phyloP scores from a whole-genome alignment of 768 basidiomycete species.

The Brasilioporus rufonigricans region DNA sequence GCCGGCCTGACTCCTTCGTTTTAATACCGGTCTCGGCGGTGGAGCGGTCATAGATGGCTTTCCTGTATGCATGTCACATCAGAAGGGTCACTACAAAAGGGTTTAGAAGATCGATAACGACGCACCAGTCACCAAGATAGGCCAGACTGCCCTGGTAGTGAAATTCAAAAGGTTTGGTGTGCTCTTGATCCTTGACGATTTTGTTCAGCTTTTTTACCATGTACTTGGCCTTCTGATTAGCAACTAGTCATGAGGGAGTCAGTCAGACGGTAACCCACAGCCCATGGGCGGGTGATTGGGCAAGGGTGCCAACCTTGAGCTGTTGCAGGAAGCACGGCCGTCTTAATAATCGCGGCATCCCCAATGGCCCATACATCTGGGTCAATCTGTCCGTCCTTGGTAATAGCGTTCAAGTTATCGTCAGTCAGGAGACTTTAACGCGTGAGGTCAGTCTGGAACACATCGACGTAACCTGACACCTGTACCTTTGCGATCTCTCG shows the following conservation, averaged over 20 bases:
- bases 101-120: conserved; percentile 4
- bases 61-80: conserved; percentile 41
- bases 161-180: conserved; percentile 61
- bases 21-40: conserved; percentile 46
- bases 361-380: conserved; percentile 81
- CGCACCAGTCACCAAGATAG: conserved; percentile 74
- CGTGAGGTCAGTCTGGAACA: conserved; percentile 16
- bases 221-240: conserved; percentile 73
- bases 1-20: conserved; percentile 59
- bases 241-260: conserved; percentile 44
- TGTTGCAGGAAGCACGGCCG: conserved; percentile 69
- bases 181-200: conserved; percentile 48
- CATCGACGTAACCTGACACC: conserved; percentile 23
- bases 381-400: conserved; percentile 50
- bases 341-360: conserved; percentile 65
- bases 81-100: conserved; percentile 5
- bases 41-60: conserved; percentile 73
- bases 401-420: conserved; percentile 59
- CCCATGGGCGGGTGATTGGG: conserved; percentile 14
- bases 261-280: conserved; percentile 19
- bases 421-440: conserved; percentile 45
- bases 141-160: conserved; percentile 73
- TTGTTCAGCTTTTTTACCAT: conserved; percentile 65
- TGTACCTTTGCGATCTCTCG: conserved; percentile 51
- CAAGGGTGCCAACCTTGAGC: conserved; percentile 60